Percentiles rank a stretch among this genome's conserved stretches.
phyloP scores from a whole-genome alignment of 1,284 basidiomycete species.

The Malassezia equina region DNA sequence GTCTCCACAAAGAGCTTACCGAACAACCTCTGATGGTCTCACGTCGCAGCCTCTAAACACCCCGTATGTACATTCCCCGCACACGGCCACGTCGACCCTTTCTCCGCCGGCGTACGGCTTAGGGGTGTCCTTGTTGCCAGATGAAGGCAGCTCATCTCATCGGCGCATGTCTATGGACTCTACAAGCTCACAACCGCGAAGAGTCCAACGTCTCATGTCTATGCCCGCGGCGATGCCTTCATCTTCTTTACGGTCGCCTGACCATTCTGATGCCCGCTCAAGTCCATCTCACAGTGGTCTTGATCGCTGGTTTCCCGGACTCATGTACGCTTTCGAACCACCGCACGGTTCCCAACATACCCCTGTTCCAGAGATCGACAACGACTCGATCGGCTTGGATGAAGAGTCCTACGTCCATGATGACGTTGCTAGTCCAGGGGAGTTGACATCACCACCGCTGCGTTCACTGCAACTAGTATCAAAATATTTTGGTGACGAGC shows the following conservation, averaged over 20 bases:
- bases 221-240: background rate
- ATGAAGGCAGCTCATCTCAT: background rate
- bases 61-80: background rate
- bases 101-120: background rate
- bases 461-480: conserved; percentile 11
- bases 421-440: background rate
- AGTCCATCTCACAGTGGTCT: background rate
- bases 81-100: background rate
- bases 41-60: background rate
- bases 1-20: background rate
- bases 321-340: conserved; percentile 7
- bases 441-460: background rate
- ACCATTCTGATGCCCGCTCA: background rate
- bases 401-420: background rate
- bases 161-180: background rate
- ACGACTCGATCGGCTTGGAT: background rate
- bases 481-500: conserved; percentile 8
- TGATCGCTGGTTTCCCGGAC: conserved; percentile 5
- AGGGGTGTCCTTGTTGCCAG: background rate
- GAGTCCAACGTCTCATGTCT: background rate
- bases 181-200: background rate
- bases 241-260: background rate
- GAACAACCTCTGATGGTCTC: background rate
- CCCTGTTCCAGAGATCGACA: background rate
- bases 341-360: background rate